Evolutionary conservation across 306 rosid species (phyloP).

Genomic region (Malus asiatica): DNA sequence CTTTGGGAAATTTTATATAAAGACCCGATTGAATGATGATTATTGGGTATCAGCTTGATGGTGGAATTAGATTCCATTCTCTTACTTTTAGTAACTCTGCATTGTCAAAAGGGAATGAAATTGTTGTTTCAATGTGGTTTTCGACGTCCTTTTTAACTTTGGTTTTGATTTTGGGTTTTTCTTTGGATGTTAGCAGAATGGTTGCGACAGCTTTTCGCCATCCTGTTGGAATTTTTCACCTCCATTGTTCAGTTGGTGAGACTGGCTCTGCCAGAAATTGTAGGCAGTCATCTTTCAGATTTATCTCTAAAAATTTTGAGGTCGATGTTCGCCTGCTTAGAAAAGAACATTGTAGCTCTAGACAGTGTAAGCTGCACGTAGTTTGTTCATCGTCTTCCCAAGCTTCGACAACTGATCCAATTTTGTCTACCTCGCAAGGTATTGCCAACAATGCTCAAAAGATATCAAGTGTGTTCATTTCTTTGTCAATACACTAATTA

Average conservation of each 20-base stretch:
- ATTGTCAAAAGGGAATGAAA: not conserved
- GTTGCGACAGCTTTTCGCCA: slow-evolving; percentile 21
- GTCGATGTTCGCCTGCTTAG: slow-evolving; percentile 12
- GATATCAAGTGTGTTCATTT: slow-evolving; percentile 16
- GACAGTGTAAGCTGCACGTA: not conserved
- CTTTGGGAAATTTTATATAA: not conserved
- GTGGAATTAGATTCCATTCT: not conserved
- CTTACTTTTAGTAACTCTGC: not conserved
- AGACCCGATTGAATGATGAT: not conserved
- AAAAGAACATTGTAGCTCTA: not conserved
- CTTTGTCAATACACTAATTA: not conserved
- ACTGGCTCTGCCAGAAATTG: slow-evolving; percentile 11
- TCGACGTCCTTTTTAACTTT: not conserved
- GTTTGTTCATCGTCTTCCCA: slow-evolving; percentile 22
- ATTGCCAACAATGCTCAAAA: slow-evolving; percentile 2
- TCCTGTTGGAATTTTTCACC: slow-evolving; percentile 17
- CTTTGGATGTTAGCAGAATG: slow-evolving; percentile 30
- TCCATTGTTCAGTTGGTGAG: slow-evolving; percentile 10
- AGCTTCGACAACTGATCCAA: slow-evolving; percentile 11
- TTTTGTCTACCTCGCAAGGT: slow-evolving; percentile 6
- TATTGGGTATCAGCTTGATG: not conserved
- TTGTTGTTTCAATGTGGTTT: not conserved
- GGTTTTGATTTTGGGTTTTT: not conserved
- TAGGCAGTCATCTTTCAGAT: slow-evolving; percentile 12
- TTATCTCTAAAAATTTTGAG: slow-evolving; percentile 15